Percentiles rank a stretch among this genome's conserved stretches.
These are phyloP conservation scores for Eutrema heterophyllum DNA, from an alignment of 345 rosid species.

Conservation along the genomic window DNA sequence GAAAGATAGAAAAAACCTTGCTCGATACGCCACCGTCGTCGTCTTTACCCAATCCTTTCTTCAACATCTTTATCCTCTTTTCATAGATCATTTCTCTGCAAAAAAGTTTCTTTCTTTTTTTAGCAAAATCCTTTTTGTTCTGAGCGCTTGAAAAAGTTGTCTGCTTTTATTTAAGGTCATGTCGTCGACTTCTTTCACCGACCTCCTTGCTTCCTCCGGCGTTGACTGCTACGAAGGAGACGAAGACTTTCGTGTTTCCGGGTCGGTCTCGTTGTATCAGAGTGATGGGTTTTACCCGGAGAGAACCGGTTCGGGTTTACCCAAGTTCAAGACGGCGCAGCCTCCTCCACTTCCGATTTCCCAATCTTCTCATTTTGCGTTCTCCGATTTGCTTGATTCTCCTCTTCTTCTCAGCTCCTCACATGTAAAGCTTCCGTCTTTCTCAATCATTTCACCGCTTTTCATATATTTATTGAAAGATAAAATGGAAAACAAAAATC, in stretches of 20 bases:
- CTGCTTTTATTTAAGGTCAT: slow-evolving; percentile 11
- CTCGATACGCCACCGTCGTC: slow-evolving; percentile 33
- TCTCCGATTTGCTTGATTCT: slow-evolving; percentile 75
- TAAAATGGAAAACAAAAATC: not conserved
- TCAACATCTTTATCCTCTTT: slow-evolving; percentile 20
- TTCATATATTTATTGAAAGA: too few species aligned
- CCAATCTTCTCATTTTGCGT: slow-evolving; percentile 68
- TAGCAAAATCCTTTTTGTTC: not conserved
- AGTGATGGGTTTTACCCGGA: slow-evolving; percentile 29
- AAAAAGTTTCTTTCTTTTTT: not conserved
- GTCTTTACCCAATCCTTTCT: slow-evolving; percentile 14
- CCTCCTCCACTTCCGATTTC: slow-evolving; percentile 80
- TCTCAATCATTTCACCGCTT: not conserved
- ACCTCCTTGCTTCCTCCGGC: slow-evolving; percentile 44
- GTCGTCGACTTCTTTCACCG: slow-evolving; percentile 47
- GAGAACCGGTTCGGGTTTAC: slow-evolving; percentile 66
- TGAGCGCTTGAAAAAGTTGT: slow-evolving; percentile 13
- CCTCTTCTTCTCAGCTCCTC: slow-evolving; percentile 72
- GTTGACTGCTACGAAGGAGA: slow-evolving; percentile 33
- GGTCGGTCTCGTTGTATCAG: slow-evolving; percentile 35
- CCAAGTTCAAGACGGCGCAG: slow-evolving; percentile 85
- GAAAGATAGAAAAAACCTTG: slow-evolving; percentile 16
- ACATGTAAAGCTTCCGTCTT: slow-evolving; percentile 54
- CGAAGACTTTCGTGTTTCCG: slow-evolving; percentile 29
- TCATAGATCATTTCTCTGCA: slow-evolving; percentile 22